Conservation (phyloP, 2,329 filamentous ascomycete species). For the Simplicillium sp. region DNA sequence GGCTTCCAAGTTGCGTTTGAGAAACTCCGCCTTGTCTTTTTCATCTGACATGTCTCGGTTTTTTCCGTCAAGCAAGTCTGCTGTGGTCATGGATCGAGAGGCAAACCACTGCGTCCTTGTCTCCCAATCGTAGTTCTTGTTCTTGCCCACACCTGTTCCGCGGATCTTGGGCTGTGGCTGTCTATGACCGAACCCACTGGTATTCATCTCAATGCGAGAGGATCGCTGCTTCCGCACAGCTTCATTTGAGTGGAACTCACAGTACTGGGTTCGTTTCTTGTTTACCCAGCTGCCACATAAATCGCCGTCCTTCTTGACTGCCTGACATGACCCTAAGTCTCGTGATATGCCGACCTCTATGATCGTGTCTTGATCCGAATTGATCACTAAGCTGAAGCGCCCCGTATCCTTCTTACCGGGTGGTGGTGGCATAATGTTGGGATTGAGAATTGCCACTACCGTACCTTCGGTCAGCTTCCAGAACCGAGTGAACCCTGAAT, state of each 20-base stretch:
- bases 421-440: conserved; percentile 79
- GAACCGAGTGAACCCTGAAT: conserved; percentile 80
- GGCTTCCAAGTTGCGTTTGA: conserved; percentile 54
- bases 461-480: conserved; percentile 94
- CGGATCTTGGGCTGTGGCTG: conserved; percentile 12
- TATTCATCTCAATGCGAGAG: conserved; percentile 70
- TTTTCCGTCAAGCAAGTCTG: conserved; percentile 56
- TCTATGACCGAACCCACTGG: conserved; percentile 40
- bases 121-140: conserved; percentile 45
- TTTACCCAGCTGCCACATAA: conserved; percentile 81
- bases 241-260: conserved; percentile 84
- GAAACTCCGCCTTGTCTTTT: conserved; percentile 53
- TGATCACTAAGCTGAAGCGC: conserved; percentile 76
- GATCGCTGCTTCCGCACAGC: conserved; percentile 60
- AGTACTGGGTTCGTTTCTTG: conserved; percentile 76
- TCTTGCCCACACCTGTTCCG: conserved; percentile 15
- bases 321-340: conserved; percentile 83
- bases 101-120: conserved; percentile 50
- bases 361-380: conserved; percentile 78
- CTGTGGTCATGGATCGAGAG: conserved; percentile 40
- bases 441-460: conserved; percentile 85
- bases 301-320: conserved; percentile 74
- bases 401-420: conserved; percentile 67
- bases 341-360: conserved; percentile 79
- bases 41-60: conserved; percentile 47